These are phyloP conservation scores for Epithele typhae DNA, from an alignment of 768 basidiomycete species.

Conservation along the genomic window DNA sequence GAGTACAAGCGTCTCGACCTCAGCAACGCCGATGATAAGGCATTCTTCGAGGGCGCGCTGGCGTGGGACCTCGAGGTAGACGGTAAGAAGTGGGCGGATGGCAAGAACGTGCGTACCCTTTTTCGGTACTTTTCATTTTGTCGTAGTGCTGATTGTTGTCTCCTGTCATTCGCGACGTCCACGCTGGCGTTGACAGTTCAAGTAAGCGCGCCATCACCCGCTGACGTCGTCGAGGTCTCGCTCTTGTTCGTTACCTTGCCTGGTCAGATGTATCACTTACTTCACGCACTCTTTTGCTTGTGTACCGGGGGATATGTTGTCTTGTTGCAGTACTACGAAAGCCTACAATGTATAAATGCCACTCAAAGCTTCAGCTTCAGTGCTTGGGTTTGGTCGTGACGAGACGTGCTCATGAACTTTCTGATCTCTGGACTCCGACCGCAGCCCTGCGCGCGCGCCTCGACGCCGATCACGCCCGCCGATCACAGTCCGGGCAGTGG, in stretches of 20 bases:
- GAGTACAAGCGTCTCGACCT: conserved; percentile 74
- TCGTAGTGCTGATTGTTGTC: neutral
- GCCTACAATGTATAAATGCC: no score
- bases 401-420: no score
- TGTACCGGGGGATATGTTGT: conserved; percentile 20
- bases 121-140: neutral
- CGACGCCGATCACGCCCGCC: no score
- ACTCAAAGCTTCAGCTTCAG: no score
- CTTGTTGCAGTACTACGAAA: conserved; percentile 21
- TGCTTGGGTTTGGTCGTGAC: no score
- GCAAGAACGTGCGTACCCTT: conserved; percentile 69
- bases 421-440: no score
- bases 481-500: no score
- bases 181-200: conserved; percentile 20
- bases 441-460: no score
- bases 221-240: no score
- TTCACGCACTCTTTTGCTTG: conserved; percentile 9
- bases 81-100: conserved; percentile 89
- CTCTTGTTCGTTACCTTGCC: neutral
- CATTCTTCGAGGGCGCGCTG: conserved; percentile 87
- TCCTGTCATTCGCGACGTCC: neutral
- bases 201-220: conserved; percentile 16
- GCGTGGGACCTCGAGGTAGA: conserved; percentile 91
- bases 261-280: conserved; percentile 13
- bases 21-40: conserved; percentile 68